Conservation (phyloP, 2,329 filamentous ascomycete species). For the Trichothecium sympodiale region DNA sequence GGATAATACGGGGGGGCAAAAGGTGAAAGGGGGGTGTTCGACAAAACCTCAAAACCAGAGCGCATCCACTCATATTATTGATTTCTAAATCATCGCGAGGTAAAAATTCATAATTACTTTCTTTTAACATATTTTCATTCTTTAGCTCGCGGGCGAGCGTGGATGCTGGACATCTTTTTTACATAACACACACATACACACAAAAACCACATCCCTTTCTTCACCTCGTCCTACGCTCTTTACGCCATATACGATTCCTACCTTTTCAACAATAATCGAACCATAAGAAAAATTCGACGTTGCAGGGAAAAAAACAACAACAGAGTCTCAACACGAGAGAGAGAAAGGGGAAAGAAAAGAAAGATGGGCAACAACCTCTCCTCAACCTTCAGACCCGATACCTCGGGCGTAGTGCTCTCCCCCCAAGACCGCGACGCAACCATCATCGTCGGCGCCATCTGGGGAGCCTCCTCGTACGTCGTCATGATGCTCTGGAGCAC, state of each 20-base stretch:
- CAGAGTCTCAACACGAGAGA: background rate
- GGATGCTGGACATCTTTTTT: background rate
- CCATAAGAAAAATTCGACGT: background rate
- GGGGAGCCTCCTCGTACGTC: slow-evolving; percentile 22
- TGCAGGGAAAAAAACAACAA: background rate
- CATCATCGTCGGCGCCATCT: slow-evolving; percentile 22
- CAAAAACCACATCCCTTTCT: background rate
- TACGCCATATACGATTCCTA: background rate
- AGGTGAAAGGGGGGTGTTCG: no score
- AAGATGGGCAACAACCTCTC: slow-evolving; percentile 30
- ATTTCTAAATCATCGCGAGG: background rate
- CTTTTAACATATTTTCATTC: background rate
- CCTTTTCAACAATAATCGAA: background rate
- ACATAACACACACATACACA: background rate
- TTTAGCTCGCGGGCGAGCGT: background rate
- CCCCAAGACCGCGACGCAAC: slow-evolving; percentile 17
- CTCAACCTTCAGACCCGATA: slow-evolving; percentile 24
- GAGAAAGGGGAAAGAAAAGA: background rate
- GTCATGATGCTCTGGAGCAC: slow-evolving; percentile 29
- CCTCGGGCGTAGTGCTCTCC: slow-evolving; percentile 20
- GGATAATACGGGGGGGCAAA: no score
- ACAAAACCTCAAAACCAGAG: no score
- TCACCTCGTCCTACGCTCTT: background rate
- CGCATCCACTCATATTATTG: no score
- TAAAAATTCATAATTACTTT: no score